phyloP scores from a whole-genome alignment of 768 basidiomycete species.

The Flagelloscypha sp. region DNA sequence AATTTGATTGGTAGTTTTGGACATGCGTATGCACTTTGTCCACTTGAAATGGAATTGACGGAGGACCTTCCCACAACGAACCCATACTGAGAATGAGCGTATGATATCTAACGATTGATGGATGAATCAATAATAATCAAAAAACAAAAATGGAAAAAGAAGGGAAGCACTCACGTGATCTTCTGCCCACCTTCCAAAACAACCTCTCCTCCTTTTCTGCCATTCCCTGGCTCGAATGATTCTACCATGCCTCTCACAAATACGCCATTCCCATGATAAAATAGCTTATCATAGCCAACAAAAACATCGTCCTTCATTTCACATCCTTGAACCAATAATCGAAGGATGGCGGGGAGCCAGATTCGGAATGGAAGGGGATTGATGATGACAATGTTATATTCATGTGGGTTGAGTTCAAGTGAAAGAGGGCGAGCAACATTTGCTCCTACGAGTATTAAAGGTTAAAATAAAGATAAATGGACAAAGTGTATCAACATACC shows the following conservation, averaged over 20 bases:
- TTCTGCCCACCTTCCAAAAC: constrained; percentile 35
- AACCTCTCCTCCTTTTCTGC: constrained; percentile 30
- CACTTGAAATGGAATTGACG: constrained; percentile 21
- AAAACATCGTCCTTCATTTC: constrained; percentile 27
- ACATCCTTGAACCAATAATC: constrained; percentile 29
- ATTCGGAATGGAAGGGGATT: constrained; percentile 30
- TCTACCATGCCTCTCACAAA: constrained; percentile 28
- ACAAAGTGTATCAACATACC: constrained; percentile 12
- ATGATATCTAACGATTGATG: too few relatives aligned
- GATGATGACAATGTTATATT: constrained; percentile 33
- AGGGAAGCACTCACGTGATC: too few relatives aligned
- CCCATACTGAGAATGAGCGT: constrained; percentile 53
- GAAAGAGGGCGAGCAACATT: constrained; percentile 27
- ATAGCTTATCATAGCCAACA: constrained; percentile 40
- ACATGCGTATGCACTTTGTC: constrained; percentile 19
- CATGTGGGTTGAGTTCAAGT: constrained; percentile 25
- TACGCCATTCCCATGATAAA: constrained; percentile 31
- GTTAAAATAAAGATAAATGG: constrained; percentile 9
- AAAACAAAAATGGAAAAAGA: too few relatives aligned
- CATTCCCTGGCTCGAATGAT: constrained; percentile 18
- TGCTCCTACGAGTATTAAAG: too few relatives aligned
- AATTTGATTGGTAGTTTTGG: constrained; percentile 11
- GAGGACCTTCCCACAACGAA: constrained; percentile 33
- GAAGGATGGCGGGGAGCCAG: constrained; percentile 28
- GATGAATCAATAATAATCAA: too few relatives aligned